Evolutionary conservation across 768 basidiomycete genomes (phyloP).

Genomic region (Tephrocybe sp.): DNA sequence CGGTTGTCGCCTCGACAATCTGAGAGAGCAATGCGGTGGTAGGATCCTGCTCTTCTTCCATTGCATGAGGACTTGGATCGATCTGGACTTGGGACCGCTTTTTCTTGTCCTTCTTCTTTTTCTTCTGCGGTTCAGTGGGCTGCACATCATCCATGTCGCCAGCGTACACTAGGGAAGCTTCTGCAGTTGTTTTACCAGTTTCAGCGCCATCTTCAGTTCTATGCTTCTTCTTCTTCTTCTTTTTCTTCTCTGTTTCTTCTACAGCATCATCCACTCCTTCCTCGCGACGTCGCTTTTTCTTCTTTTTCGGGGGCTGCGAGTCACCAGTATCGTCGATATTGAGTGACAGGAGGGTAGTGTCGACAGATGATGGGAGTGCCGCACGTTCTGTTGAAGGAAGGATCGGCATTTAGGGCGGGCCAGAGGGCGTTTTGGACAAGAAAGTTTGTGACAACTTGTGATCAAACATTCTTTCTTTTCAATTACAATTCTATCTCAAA

Average conservation of each 20-base stretch:
- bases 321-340: constrained; percentile 1
- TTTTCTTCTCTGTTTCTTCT: constrained; percentile 6
- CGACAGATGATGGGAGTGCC: constrained; percentile 2
- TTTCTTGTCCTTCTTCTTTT: constrained; percentile 30
- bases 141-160: neutral
- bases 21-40: constrained; percentile 61
- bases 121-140: constrained; percentile 26
- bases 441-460: constrained; percentile 9
- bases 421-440: constrained; percentile 17
- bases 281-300: constrained; percentile 34
- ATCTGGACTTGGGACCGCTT: constrained; percentile 27
- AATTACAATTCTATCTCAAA: neutral
- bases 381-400: constrained; percentile 8
- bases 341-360: neutral
- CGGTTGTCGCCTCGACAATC: constrained; percentile 57
- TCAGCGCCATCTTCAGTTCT: constrained; percentile 24
- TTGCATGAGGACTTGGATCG: constrained; percentile 22
- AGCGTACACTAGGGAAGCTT: neutral
- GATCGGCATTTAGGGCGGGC: constrained; percentile 47
- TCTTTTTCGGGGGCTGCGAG: constrained; percentile 30
- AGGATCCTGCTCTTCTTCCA: constrained; percentile 42
- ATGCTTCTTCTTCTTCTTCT: constrained; percentile 41
- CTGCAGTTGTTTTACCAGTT: neutral
- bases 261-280: constrained; percentile 15
- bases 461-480: neutral